Base-by-base conservation (phyloP, 495 filamentous ascomycete species). In the Oidiodendron maius region DNA sequence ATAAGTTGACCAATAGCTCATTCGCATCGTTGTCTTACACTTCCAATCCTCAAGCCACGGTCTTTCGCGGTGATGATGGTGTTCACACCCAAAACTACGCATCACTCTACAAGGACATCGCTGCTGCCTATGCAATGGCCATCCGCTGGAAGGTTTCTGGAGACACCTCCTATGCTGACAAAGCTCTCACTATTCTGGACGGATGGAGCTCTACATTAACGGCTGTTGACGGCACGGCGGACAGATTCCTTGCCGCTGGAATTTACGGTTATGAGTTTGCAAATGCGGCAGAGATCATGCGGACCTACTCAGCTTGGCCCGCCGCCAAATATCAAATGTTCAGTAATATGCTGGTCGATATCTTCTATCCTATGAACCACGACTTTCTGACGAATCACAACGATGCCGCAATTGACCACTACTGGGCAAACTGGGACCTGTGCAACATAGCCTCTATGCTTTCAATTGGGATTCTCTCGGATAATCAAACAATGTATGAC, bases 251-350 rank as follows among this genome's bases (percentile, higher is more conserved):
- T 12, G 68, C 69, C 0, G 53, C 68, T 1, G 71, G 68, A 2
- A 46, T 73, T 11, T 70, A 75, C 40, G 71, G 71, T 1, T 74
- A 72, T 46, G 52, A 74, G 46, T 50, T 75, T 17, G 68, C 71
- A 15, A 75, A 74, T 45, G 64, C 61, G 3, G 69, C 67, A 8
- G 71, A 75, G 45, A 48, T 75, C 3, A 48, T 75, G 56, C 58
- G 66, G 1, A 53, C 40, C 15, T 74, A 70, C 20, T 6, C 37
- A n/a, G 40, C 32, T 4, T 50, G 32, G 50, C 11, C 38, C 4
- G 16, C 18, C n/a, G 22, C 11, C 11, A 21, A 44, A 12, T 46
- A 61, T 10, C 47, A 48, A 4, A 48, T 56, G 8, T 54, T 62
- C 6, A 48, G 48, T 20, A 52, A 42, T 9, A 63, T 70, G 61